Evolutionary conservation across 2,329 filamentous ascomycete species (phyloP), one percentile per base, ranked within the genome.

Genomic region (Daldinia sp.): DNA sequence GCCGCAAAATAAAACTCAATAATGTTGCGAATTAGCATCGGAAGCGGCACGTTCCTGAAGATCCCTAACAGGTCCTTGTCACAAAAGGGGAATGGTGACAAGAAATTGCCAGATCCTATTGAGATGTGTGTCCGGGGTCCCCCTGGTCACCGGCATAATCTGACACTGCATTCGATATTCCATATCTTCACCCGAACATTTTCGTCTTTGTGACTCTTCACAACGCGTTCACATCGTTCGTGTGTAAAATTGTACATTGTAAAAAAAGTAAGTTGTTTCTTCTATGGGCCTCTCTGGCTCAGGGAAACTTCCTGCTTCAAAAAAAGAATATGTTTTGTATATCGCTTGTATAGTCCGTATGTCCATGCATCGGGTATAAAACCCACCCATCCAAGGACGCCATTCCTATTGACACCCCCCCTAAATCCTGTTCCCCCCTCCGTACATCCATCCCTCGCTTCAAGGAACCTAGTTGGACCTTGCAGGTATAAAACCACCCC

Each of bases 321-420:
- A 33, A 42, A 42, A 63, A 60, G 20, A 60, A 55, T 37, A n/a
- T 54, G 65, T 71, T 71, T 71, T 71, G 66, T 69, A 63, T 71
- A 71, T 42, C 68, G 55, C 68, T 61, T 70, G 65, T 70, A 68
- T 66, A 60, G 58, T 69, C 68, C 68, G 65, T 66, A 56, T 60
- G 61, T 63, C 62, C 63, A 71, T 66, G 69, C 60, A 63, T 66
- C 69, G 69, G 69, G 69, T 71, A 71, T 71, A 71, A 46, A 65
- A 63, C 53, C 62, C 62, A 64, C 68, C 62, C 59, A 66, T 60
- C 55, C 61, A 50, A 68, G 39, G 63, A 67, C 65, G 65, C 69
- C 65, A 53, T 66, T 67, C 63, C 65, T 60, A 60, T 60, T 64
- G 62, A 67, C 51, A 61, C 60, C 62, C 63, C 62, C 63, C 66